Evolutionary conservation across 345 rosid genomes (phyloP).

Genomic region (Odontarrhena argentea): DNA sequence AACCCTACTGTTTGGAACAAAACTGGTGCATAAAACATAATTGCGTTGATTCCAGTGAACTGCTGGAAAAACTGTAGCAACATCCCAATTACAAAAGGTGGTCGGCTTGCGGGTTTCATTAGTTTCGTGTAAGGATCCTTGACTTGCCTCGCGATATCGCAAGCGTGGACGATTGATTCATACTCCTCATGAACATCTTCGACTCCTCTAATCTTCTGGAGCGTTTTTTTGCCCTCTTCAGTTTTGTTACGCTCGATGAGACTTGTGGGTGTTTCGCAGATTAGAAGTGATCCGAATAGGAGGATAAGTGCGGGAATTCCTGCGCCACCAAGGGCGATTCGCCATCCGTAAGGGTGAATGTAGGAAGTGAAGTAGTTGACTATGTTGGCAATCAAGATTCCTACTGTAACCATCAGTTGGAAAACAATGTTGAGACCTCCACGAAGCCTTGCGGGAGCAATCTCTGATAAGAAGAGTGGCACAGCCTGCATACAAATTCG

Average conservation of each 20-base stretch:
- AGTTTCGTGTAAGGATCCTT: conserved; percentile 48
- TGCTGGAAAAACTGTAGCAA: conserved; percentile 51
- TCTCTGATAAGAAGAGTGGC: conserved; percentile 56
- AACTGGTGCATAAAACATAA: conserved; percentile 56
- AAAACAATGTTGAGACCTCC: conserved; percentile 56
- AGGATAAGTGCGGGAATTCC: conserved; percentile 52
- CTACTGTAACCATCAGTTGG: conserved; percentile 59
- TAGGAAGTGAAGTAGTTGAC: conserved; percentile 50
- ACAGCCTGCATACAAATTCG: conserved; percentile 39
- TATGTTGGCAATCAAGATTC: conserved; percentile 53
- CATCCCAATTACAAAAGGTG: conserved; percentile 47
- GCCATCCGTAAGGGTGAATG: conserved; percentile 49
- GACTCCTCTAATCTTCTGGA: conserved; percentile 56
- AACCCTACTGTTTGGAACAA: conserved; percentile 68
- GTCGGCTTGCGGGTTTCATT: conserved; percentile 40
- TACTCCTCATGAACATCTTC: conserved; percentile 52
- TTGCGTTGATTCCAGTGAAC: conserved; percentile 53
- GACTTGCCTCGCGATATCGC: conserved; percentile 45
- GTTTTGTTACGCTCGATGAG: conserved; percentile 50
- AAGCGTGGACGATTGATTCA: conserved; percentile 38
- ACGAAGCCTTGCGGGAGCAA: conserved; percentile 44
- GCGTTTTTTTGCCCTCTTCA: conserved; percentile 39
- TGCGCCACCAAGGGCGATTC: conserved; percentile 46
- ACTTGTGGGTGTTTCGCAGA: conserved; percentile 66
- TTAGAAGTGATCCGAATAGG: conserved; percentile 53